Base-by-base conservation (phyloP, 1,284 basidiomycete genomes). In the Phenoliferia sp. region DNA sequence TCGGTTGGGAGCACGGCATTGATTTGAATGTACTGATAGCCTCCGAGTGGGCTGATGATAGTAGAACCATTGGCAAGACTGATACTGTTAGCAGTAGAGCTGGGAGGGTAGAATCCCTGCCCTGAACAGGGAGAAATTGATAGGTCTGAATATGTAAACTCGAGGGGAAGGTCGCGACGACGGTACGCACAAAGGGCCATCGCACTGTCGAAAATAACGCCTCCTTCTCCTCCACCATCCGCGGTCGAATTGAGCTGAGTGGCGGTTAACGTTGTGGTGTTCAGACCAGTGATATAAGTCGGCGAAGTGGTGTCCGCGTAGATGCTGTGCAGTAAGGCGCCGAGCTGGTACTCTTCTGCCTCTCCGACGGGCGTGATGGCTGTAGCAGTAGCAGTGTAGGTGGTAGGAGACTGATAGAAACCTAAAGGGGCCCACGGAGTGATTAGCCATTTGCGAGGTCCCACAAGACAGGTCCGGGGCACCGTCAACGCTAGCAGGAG, bases 351-450 rank as follows among this genome's bases (percentile, higher is more conserved):
- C 65, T 89, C 87, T 79, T 94, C 76, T 75, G 88, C 88, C 80
- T 89, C 88, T 64, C 92, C 92, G 62, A 93, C 85, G 62, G 90
- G 87, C 36, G 91, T 94, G 68, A 90, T 88, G 79, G 86, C 86
- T 31, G 90, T 88, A 73, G 85, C 83, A n/a, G 84, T 81, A 32
- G 85, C 84, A 28, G 36, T 56, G 64, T 54, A 56, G 22, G 29
- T 56, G 22, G 52, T n/a, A 3, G 32, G 54, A 59, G 57, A 10
- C 17, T 48, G 57, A 28, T 17, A 59, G 57, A 59, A 59, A 3
- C 57, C 44, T 58, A 32, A 35, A 5, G 28, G 3, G 31, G 55
- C 17, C 4, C 19, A 36, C 22, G 29, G 39, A 59, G n/a, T 7
- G 26, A 36, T 31, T 15, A 26, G 35, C 7, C 44, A n/a, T n/a